Evolutionary conservation across 2,329 filamentous ascomycete genomes (phyloP).

Genomic region (Geosmithia putterillii): DNA sequence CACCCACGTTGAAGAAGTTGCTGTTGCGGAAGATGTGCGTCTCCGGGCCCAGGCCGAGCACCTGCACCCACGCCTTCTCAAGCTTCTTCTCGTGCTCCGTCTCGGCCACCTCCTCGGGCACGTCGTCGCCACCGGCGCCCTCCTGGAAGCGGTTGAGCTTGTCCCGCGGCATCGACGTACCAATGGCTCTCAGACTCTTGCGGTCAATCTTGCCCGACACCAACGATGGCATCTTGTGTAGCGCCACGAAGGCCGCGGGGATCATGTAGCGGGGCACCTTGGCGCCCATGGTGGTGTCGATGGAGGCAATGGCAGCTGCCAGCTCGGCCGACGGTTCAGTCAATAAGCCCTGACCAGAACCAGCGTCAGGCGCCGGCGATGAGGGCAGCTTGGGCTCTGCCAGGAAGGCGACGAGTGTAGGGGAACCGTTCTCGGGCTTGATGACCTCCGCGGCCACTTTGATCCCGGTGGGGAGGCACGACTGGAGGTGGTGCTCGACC

Average conservation of each 20-base stretch:
- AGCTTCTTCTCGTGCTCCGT: conserved; percentile 24
- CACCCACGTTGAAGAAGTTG: conserved; percentile 34
- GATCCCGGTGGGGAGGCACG: conserved; percentile 27
- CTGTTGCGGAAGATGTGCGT: conserved; percentile 21
- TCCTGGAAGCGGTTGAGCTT: conserved; percentile 19
- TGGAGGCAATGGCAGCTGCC: conserved; percentile 13
- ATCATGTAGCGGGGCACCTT: conserved; percentile 33
- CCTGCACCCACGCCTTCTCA: conserved; percentile 21
- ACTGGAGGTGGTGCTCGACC: conserved; percentile 35
- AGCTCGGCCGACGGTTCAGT: conserved; percentile 19
- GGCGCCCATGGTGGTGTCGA: conserved; percentile 18
- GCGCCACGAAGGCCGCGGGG: conserved; percentile 31
- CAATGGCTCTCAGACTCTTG: conserved; percentile 33
- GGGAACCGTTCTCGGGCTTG: conserved; percentile 27
- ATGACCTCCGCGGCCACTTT: conserved; percentile 36
- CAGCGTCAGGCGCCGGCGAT: background rate
- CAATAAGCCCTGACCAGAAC: conserved; percentile 5
- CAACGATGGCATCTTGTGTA: conserved; percentile 30
- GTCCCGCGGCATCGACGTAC: conserved; percentile 24
- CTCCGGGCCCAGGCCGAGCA: conserved; percentile 21
- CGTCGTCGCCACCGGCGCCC: conserved; percentile 2
- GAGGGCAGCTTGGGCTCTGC: conserved; percentile 12
- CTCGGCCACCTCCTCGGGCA: conserved; percentile 19
- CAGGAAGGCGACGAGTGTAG: conserved; percentile 33
- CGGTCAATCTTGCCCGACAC: conserved; percentile 37